Base-by-base conservation (phyloP, 2,329 filamentous ascomycete genomes). In the Penicillium expansum region DNA sequence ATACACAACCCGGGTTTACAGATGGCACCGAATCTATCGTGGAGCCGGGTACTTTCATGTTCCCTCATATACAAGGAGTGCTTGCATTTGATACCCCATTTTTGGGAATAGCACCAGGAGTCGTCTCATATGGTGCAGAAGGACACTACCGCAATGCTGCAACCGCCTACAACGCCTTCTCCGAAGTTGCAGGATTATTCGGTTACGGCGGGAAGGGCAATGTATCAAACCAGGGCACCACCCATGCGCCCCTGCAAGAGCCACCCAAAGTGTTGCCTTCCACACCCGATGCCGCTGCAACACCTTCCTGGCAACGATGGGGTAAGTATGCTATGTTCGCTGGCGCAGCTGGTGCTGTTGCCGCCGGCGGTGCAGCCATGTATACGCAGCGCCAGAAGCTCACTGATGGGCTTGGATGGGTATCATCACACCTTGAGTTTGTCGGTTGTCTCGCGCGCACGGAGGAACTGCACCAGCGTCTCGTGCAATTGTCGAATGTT, bases 21-120 rank as follows among this genome's bases (percentile, higher is more conserved):
- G 61, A 62, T 14, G 59, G 59, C 9, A 51, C 50, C 20, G 52
- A 62, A 13, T 65, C 55, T 30, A 32, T 67, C 14, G 61, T 70
- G 39, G 70, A 71, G 38, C 73, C 68, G 3, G 67, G 64, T 18
- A 68, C 68, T 13, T 85, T 96, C 71, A 93, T 97, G 88, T 97
- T 97, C 72, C 93, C 93, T 1, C 93, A 92, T 73, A 86, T 97
- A 62, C 89, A 93, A 74, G 93, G 90, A 63, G 85, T 97, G 27
- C 83, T 97, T 47, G 91, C 92, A 49, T 96, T 97, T 71, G 93
- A 97, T 76, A 99, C 94, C 0, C 94, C 94, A 1, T 99, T 90
- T 52, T 71, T 83, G 38, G 81, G 81, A 6, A 79, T 81, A 57
- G 77, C 80, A 3, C 79, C 77, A 2, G 76, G 76, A 2, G 79